Conservation (phyloP, 2,329 filamentous ascomycete species). For the Fusarium staphyleae region DNA sequence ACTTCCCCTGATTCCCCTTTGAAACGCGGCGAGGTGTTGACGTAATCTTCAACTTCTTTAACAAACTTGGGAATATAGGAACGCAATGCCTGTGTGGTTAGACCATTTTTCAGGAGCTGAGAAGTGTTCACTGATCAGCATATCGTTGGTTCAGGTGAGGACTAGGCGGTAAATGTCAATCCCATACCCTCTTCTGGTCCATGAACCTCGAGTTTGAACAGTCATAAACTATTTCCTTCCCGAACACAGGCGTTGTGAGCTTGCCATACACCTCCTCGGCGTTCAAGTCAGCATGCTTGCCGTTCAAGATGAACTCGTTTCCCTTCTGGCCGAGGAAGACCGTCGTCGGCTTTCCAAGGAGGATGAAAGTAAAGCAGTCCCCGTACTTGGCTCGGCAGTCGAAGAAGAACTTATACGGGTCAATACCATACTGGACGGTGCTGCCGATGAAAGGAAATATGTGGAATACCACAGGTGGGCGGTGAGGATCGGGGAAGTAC, state of each 20-base stretch:
- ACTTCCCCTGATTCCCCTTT: conserved; percentile 71
- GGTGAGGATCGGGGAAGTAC: conserved; percentile 79
- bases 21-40: conserved; percentile 70
- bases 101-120: conserved; percentile 79
- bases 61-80: conserved; percentile 80
- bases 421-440: conserved; percentile 92
- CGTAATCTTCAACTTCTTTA: conserved; percentile 74
- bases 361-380: conserved; percentile 86
- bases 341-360: conserved; percentile 86
- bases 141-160: accelerated
- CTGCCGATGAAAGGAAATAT: conserved; percentile 85
- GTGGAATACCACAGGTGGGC: conserved; percentile 82
- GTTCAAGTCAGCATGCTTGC: conserved; percentile 85
- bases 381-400: conserved; percentile 80
- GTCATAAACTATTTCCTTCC: conserved; percentile 85
- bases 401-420: conserved; percentile 87
- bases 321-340: conserved; percentile 82
- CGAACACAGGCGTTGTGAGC: conserved; percentile 76
- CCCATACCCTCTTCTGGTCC: conserved; percentile 89
- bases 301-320: conserved; percentile 91
- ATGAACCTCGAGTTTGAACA: conserved; percentile 89
- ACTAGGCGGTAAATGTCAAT: accelerated
- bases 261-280: conserved; percentile 89
- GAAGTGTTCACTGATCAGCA: not conserved
- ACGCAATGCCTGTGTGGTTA: conserved; percentile 74